Conservation (phyloP, 306 rosid species). For the Rosa lucieae region DNA sequence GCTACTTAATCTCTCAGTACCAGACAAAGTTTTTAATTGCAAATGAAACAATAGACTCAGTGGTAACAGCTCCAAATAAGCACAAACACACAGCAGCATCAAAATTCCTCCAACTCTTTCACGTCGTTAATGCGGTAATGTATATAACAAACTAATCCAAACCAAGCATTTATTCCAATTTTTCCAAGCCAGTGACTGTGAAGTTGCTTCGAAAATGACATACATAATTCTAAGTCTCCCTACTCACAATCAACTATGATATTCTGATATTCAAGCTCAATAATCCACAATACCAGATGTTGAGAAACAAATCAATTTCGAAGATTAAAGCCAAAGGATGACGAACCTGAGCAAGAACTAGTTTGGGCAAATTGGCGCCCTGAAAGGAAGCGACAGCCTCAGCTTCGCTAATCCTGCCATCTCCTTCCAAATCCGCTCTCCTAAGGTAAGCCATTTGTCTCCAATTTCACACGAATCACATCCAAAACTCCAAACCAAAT, state of each 20-base stretch:
- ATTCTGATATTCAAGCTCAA: background rate
- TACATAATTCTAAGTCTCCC: too few species aligned
- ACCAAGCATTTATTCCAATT: too few species aligned
- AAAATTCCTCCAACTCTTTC: too few species aligned
- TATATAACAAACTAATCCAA: too few species aligned
- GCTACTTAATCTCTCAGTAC: too few species aligned
- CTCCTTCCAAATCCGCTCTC: conserved; percentile 96
- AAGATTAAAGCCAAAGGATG: background rate
- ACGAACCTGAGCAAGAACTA: conserved; percentile 85
- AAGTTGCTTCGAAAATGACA: too few species aligned
- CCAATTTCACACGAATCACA: conserved; percentile 18
- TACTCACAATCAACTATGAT: background rate
- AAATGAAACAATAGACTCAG: too few species aligned
- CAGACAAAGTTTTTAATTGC: too few species aligned
- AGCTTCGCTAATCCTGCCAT: conserved; percentile 89
- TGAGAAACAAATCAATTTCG: background rate
- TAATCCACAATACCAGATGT: background rate
- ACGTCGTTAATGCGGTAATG: too few species aligned
- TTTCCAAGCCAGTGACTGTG: too few species aligned
- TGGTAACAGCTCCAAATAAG: too few species aligned
- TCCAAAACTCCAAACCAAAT: conserved; percentile 12
- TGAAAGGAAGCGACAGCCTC: conserved; percentile 86
- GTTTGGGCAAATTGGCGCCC: conserved; percentile 79
- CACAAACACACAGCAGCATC: too few species aligned
- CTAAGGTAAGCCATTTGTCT: conserved; percentile 49